Evolutionary conservation across 331 rosid species (phyloP), one percentile per base, ranked within the genome.

Genomic region (Ulmus americana): DNA sequence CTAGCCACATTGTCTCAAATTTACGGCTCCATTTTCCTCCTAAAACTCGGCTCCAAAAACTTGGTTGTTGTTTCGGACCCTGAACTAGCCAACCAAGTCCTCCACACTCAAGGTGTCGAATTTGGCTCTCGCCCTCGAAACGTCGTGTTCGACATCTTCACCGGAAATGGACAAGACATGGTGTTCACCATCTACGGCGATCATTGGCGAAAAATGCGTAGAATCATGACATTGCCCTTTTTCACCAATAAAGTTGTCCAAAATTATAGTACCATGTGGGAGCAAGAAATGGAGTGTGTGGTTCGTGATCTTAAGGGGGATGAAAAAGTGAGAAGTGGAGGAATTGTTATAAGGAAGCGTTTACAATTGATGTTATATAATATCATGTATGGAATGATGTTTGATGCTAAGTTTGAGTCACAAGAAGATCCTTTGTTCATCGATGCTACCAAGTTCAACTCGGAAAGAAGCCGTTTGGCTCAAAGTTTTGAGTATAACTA

Each of bases 121-220:
- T 90, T 90, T 0, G 95, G 90, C 1, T 90, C 97, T 12, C 85
- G 95, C 11, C 95, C 95, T 0, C 71, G 88, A 38, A 90, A 90
- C 8, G 79, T 90, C 0, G 95, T 87, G 39, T 90, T 90, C 1
- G 95, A 90, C 15, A 81, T 90, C 60, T 90, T 87, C 78, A 90
- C 95, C 0, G 90, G 95, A 5, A 86, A 79, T 44, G 97, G 97
- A 3, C 95, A 87, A 53, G 97, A 90, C 80, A 90, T 87, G 97
- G 97, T 90, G 10, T 90, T 90, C 75, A 87, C 92, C 0, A 55
- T 83, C 0, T 87, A 90, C 1, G 95, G 95, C 0, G 95, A 90
- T 5, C 95, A 90, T 12, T 90, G 97, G 97, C 86, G 95, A 39
- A 90, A 85, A 63, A 90, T 90, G 97, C 83, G 97, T 0, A 70